These are phyloP conservation scores for Lasiosphaeria ovina DNA, from an alignment of 495 filamentous ascomycete genomes.

Conservation along the genomic window DNA sequence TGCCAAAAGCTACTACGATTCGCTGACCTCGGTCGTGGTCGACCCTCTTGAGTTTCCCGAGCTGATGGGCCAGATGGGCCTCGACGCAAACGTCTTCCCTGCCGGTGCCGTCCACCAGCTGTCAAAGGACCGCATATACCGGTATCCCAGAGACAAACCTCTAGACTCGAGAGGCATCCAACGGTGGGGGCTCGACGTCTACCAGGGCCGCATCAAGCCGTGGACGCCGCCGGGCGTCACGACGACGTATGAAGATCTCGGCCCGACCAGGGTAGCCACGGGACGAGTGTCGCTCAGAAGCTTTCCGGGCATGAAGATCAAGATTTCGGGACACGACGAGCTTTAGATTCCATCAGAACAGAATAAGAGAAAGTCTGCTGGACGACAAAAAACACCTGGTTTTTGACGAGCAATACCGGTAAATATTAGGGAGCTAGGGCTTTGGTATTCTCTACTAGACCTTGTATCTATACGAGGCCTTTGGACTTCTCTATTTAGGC, in stretches of 20 bases:
- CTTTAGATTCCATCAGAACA: conserved; percentile 13
- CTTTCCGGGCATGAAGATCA: conserved; percentile 32
- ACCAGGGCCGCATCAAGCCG: conserved; percentile 31
- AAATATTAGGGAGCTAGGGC: too few relatives aligned
- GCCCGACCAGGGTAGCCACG: conserved; percentile 21
- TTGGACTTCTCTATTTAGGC: too few relatives aligned
- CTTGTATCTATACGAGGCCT: too few relatives aligned
- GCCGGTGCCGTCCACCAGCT: conserved; percentile 37
- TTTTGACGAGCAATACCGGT: too few relatives aligned
- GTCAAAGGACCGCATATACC: conserved; percentile 35
- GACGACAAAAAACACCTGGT: too few relatives aligned
- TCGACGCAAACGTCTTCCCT: conserved; percentile 26
- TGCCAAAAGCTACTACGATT: conserved; percentile 40
- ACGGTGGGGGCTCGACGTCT: conserved; percentile 35
- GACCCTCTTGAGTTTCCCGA: conserved; percentile 44
- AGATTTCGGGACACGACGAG: conserved; percentile 30
- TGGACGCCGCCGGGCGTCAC: conserved; percentile 34
- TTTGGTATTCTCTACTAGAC: too few relatives aligned
- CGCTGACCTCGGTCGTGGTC: conserved; percentile 37
- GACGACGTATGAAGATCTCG: conserved; percentile 27
- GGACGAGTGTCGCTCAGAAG: conserved; percentile 24
- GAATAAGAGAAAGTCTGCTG: not conserved
- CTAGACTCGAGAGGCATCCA: conserved; percentile 26
- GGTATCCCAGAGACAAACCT: conserved; percentile 27
- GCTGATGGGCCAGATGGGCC: conserved; percentile 34